These are phyloP conservation scores for Pyricularia grisea DNA, from an alignment of 2,329 filamentous ascomycete genomes.

Conservation along the genomic window DNA sequence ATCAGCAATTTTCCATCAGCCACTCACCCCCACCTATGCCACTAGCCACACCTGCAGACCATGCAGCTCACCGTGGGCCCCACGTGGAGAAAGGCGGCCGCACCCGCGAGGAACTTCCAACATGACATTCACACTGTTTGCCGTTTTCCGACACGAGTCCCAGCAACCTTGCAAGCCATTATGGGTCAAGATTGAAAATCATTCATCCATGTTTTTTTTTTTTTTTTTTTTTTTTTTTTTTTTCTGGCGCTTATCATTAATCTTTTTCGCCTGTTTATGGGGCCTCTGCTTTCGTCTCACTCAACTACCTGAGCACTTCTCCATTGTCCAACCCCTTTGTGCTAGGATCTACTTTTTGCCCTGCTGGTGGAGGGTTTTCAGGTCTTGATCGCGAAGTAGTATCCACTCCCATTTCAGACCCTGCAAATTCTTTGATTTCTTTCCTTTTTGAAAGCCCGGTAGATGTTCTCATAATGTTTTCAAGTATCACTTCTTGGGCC, in stretches of 20 bases:
- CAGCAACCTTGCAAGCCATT: no score
- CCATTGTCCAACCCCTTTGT: background rate
- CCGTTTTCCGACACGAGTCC: no score
- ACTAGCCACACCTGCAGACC: background rate
- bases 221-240: background rate
- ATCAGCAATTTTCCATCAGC: no score
- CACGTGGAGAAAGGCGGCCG: background rate
- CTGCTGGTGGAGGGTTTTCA: background rate
- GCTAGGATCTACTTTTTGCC: background rate
- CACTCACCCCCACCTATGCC: background rate
- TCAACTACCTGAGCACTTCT: background rate
- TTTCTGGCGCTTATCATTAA: no score
- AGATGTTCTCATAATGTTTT: background rate
- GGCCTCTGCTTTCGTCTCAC: background rate
- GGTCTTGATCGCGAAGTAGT: background rate
- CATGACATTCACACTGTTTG: no score
- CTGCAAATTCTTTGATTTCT: no score
- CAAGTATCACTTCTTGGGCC: background rate
- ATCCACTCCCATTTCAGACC: background rate
- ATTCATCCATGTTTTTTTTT: background rate
- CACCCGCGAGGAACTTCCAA: no score
- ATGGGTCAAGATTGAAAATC: background rate
- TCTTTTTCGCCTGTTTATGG: background rate
- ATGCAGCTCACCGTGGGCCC: background rate
- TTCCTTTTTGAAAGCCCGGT: background rate